Evolutionary conservation across 2,329 filamentous ascomycete genomes (phyloP), one percentile per base, ranked within the genome.

Genomic region (Alternaria brassicae): DNA sequence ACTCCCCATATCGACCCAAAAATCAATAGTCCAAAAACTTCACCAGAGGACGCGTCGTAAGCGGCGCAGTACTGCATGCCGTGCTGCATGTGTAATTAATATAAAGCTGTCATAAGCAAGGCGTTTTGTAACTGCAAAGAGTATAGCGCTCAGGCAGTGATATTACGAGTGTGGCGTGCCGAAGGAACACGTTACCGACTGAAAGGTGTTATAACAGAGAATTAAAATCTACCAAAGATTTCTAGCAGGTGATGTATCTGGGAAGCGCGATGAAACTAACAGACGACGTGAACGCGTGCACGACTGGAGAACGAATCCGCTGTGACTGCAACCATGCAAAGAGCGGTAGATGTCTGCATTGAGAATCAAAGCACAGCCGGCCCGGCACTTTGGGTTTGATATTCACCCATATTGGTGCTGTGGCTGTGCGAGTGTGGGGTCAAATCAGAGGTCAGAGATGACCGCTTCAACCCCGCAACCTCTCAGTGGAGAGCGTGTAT

Each of bases 111-210:
- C 53, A 30, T 55, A 49, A 41, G 32, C 34, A 60, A 44, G 51
- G 37, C 40, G 19, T 7, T 15, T 5, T 2, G 44, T 45, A 47
- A 28, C 40, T 34, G 13, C 19, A 42, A 12, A 2, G 15, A 50
- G 30, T 12, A 5, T 61, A 66, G 58, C 50, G 34, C 27, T 30
- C 15, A 54, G 44, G 54, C 30, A 45, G 40, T 15, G 25, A 55
- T 48, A 62, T 62, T 57, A 53, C 58, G 49, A 56, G 5, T 55
- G 56, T 62, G 62, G 59, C 62, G 55, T 47, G 37, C 21, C 21
- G 21, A 36, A 50, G 42, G n/a, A 53, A 27, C 15, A 28, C 34
- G 50, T n/a, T 39, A 7, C 25, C n/a, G 34, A 13, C 19, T 34
- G 28, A 30, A 48, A 48, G 13, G n/a, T 21, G 21, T n/a, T 15